Percentiles rank a stretch among this genome's conserved stretches.
Conservation (phyloP, 2,329 filamentous ascomycete genomes). For the Penicillium sp. region DNA sequence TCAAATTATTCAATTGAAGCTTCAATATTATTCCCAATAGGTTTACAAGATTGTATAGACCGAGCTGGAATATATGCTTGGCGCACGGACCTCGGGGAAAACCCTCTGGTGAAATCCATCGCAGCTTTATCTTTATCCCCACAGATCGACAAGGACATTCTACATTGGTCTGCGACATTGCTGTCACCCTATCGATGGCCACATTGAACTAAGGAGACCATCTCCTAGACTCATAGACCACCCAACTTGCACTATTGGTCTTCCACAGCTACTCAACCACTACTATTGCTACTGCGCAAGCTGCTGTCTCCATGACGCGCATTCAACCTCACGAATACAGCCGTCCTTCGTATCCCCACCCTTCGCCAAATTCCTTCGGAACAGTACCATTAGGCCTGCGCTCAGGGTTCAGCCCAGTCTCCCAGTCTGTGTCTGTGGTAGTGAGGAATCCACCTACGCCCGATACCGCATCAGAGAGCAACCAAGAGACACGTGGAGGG, state of each 20-base stretch:
- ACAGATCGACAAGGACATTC: constrained; percentile 10
- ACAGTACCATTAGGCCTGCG: not conserved
- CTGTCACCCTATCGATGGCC: not conserved
- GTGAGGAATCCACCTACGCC: constrained; percentile 8
- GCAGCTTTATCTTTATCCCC: constrained; percentile 8
- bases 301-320: constrained; percentile 7
- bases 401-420: not conserved
- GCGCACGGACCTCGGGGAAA: constrained; percentile 8
- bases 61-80: not conserved
- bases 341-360: constrained; percentile 2
- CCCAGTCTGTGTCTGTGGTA: constrained; percentile 16
- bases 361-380: not conserved
- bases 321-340: constrained; percentile 10
- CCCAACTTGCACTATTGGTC: not conserved
- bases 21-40: not conserved
- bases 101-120: constrained; percentile 3
- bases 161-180: not conserved
- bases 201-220: not conserved
- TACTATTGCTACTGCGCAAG: not conserved
- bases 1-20: not conserved
- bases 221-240: not conserved
- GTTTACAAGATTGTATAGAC: not conserved
- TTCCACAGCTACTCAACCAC: not conserved
- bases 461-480: constrained; percentile 12
- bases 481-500: constrained; percentile 16